phyloP scores from a whole-genome alignment of 2,329 filamentous ascomycete species.

The Phaeosphaeriaceae sp. region DNA sequence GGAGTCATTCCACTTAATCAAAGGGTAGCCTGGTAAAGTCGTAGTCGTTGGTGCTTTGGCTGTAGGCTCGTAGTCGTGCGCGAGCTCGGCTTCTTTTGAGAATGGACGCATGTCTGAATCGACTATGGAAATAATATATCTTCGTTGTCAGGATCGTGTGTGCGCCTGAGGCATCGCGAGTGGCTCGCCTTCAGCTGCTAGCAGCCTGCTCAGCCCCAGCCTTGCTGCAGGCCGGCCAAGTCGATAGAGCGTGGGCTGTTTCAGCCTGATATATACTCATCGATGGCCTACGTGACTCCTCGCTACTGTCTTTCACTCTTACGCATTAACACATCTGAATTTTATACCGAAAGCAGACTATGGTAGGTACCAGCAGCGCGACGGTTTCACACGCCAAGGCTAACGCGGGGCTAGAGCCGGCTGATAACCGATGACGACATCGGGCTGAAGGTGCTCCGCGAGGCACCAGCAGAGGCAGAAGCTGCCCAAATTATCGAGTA shows the following conservation, averaged over 20 bases:
- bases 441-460: constrained; percentile 27
- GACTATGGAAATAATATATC: neutral
- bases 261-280: constrained; percentile 5
- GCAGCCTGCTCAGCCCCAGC: constrained; percentile 4
- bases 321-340: neutral
- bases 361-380: constrained; percentile 15
- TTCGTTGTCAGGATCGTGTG: neutral
- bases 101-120: neutral
- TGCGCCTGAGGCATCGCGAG: neutral
- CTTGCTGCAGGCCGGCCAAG: constrained; percentile 6
- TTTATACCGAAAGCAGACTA: constrained; percentile 2
- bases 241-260: constrained; percentile 5
- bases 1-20: neutral
- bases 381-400: neutral
- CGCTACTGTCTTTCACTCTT: neutral
- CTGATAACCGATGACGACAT: constrained; percentile 26
- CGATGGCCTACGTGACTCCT: constrained; percentile 3
- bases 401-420: constrained; percentile 19
- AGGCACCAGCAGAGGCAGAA: constrained; percentile 18
- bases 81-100: neutral
- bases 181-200: neutral
- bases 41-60: neutral
- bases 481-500: constrained; percentile 18
- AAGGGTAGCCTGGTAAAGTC: neutral
- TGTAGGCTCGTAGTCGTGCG: neutral